These are phyloP conservation scores for Oryza glumipatula DNA, from an alignment of 176 grass and related monocot genomes.

Conservation along the genomic window DNA sequence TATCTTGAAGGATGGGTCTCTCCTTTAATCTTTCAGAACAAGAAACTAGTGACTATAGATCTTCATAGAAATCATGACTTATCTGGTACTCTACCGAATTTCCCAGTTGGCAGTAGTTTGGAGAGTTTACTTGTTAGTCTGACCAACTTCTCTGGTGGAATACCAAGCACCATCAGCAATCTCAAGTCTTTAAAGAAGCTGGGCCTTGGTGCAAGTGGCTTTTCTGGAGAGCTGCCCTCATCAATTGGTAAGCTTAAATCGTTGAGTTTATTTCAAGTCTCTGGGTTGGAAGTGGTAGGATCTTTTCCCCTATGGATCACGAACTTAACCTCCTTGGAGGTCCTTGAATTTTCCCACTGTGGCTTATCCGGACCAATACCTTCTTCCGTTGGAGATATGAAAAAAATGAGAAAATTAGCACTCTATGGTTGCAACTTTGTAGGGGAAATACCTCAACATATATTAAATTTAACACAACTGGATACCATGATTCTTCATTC, in stretches of 20 bases:
- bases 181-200: constrained; percentile 35
- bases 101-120: constrained; percentile 19
- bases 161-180: constrained; percentile 27
- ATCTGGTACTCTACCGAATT: constrained; percentile 33
- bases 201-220: not conserved
- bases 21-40: constrained; percentile 29
- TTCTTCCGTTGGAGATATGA: not conserved
- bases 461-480: constrained; percentile 43
- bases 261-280: too few relatives aligned
- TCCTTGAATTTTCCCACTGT: not conserved
- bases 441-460: constrained; percentile 39
- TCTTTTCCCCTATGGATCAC: not conserved
- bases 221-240: not conserved
- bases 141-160: constrained; percentile 44
- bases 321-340: constrained; percentile 7
- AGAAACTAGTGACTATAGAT: constrained; percentile 37
- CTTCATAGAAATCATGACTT: constrained; percentile 23
- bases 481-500: constrained; percentile 28
- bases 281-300: too few relatives aligned
- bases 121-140: constrained; percentile 14
- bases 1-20: constrained; percentile 29
- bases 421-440: not conserved
- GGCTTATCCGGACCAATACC: constrained; percentile 42
- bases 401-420: not conserved
- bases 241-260: not conserved